Evolutionary conservation across 169 alveolate species (phyloP), one percentile per base, ranked within the genome.

Genomic region (Babesia caballi): DNA sequence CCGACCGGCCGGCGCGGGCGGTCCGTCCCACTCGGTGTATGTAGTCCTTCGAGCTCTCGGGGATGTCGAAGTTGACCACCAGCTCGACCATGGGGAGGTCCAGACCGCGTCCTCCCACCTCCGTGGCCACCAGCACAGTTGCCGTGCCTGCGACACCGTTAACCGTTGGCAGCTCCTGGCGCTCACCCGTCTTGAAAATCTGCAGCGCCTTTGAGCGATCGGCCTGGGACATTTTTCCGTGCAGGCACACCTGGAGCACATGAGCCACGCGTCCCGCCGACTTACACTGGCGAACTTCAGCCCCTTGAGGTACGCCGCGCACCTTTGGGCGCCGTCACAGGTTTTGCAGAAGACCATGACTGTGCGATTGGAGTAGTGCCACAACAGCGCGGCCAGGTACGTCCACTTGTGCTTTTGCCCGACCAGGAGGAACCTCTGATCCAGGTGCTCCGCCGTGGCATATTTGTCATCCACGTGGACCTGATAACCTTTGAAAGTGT

Each of bases 1-100:
- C 99, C 19, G 97, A 85, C 69, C 94, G 92, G 12, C 99, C 99
- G 4, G 99, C 99, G 36, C 99, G 91, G 9, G 99, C 99, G 0
- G 99, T 97, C 82, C 99, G 90, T 38, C 99, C 99, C 1, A 97
- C 99, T 77, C 99, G 85, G 82, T 98, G 99, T 19, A 98, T 94
- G 71, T 95, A 98, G 70, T 96, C 98, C 82, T 97, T 96, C 33
- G 97, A 89, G 41, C 96, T 89, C 28, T 84, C 65, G 2, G 99
- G 99, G 50, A 97, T 90, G 90, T 98, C 99, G 82, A 93, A 97
- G 89, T 98, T 97, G 33, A 98, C 87, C 49, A 97, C 99, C 33
- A 94, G 88, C 72, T 96, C 97, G 8, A 98, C 99, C 47, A 90
- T 90, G 14, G 99, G 99, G 56, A 98, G 94, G 86, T 98, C 99